Percentiles rank a stretch among this genome's conserved stretches.
These are phyloP conservation scores for Solanum commersonii DNA, from an alignment of 257 asterid species.

Conservation along the genomic window DNA sequence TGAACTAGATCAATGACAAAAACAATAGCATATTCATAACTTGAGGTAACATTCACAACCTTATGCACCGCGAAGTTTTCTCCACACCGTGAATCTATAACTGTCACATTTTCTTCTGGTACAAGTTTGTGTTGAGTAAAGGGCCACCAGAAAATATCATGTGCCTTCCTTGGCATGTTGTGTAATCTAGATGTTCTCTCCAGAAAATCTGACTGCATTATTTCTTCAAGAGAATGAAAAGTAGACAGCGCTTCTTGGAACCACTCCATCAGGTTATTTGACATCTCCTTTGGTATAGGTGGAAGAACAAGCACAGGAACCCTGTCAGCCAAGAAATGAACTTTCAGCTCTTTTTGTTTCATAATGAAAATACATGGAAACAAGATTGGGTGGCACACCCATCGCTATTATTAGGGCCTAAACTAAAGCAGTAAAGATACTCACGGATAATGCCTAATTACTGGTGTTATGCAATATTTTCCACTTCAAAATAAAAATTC, in stretches of 20 bases:
- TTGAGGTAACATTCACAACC: conserved; percentile 25
- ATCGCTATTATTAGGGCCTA: neutral
- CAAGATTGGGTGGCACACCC: neutral
- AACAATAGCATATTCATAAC: neutral
- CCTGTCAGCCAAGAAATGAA: conserved; percentile 24
- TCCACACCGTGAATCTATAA: conserved; percentile 96
- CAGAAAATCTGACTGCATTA: conserved; percentile 48
- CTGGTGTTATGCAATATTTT: neutral
- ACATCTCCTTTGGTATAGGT: conserved; percentile 64
- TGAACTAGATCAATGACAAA: neutral
- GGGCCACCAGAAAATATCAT: conserved; percentile 93
- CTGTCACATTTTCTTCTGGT: conserved; percentile 68
- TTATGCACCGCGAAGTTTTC: conserved; percentile 80
- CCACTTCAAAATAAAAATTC: neutral
- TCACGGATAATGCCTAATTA: neutral
- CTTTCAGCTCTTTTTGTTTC: neutral
- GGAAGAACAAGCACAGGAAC: conserved; percentile 89
- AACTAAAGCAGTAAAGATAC: neutral
- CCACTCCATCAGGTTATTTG: conserved; percentile 75
- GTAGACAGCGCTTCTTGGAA: conserved; percentile 56
- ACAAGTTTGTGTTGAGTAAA: conserved; percentile 94
- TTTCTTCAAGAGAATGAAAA: conserved; percentile 67
- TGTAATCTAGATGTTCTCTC: conserved; percentile 51
- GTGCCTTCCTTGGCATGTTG: conserved; percentile 68
- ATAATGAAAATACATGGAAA: neutral